Base-by-base conservation (phyloP, 768 basidiomycete genomes). In the Suillus sp. region DNA sequence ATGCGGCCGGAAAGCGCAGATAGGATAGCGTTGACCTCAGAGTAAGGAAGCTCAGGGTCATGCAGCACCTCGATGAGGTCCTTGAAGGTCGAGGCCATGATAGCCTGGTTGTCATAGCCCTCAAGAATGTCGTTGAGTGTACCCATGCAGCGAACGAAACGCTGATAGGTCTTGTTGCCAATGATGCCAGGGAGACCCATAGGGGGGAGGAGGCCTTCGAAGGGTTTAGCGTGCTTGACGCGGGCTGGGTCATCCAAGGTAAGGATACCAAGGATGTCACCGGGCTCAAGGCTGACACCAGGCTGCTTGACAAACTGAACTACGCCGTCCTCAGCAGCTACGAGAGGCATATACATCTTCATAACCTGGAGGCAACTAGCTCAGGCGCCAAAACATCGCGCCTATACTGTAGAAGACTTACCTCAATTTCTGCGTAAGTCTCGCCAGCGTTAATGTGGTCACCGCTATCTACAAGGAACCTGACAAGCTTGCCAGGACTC, bases 291-390 rank as follows among this genome's bases (percentile, higher is more conserved):
- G 67, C 93, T 95, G 72, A 96, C 93, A 70, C 97, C 97, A 62
- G 97, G 93, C 75, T 99, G 97, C 79, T 99, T 99, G 77, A 99
- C 93, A 70, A 99, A 87, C 70, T 96, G 95, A 20, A 96, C 89
- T 53, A 90, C 84, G 70, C 97, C 97, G 74, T 96, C 94, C 75
- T 99, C 97, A 3, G 91, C 86, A 6, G 95, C 95, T 61, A 93
- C 88, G 61, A 99, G 86, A 4, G 95, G 95, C 96, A 99, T 97
- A 78, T 97, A 97, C 97, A 99, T 99, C 81, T 99, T 98, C 95
- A 97, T 96, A 65, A 94, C 92, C 90, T 91, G 60, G 7, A 63
- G 45, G 54, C 25, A 40, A 34, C 50, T 32, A 54, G 62, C 22
- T 43, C 18, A 45, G 70, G 40, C 10, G 3, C 40, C 11, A 59